Percentiles rank a stretch among this genome's conserved stretches.
These are phyloP conservation scores for Datura wrightii DNA, from an alignment of 257 asterid genomes.

Conservation along the genomic window DNA sequence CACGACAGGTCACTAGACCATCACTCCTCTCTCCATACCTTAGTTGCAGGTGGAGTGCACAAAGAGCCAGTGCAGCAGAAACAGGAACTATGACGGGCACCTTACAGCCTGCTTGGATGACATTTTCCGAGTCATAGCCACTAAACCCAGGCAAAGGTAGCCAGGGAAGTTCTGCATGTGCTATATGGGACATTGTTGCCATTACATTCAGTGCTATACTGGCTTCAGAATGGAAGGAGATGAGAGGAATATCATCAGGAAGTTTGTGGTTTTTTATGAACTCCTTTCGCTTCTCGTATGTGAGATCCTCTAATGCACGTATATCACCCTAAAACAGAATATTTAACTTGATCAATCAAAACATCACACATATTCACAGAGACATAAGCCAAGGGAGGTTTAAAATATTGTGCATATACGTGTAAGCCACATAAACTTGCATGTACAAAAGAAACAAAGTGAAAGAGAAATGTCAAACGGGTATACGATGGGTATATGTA, in stretches of 20 bases:
- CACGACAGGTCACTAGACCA: constrained; percentile 92
- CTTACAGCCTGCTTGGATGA: constrained; percentile 48
- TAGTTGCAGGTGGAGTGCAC: constrained; percentile 75
- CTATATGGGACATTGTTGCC: constrained; percentile 80
- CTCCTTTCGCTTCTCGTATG: constrained; percentile 79
- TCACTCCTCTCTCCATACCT: constrained; percentile 96
- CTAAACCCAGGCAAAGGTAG: constrained; percentile 52
- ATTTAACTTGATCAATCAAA: neutral
- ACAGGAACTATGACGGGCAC: constrained; percentile 85
- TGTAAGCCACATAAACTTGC: neutral
- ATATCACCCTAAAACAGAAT: constrained; percentile 74
- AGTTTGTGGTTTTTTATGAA: constrained; percentile 70
- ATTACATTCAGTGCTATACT: constrained; percentile 66
- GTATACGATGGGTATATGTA: neutral
- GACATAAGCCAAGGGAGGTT: neutral
- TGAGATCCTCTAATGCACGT: constrained; percentile 81
- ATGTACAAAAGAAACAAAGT: neutral
- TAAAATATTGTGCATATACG: neutral
- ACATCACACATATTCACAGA: neutral
- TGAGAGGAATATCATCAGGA: constrained; percentile 73
- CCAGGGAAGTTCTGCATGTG: constrained; percentile 89
- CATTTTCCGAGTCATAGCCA: constrained; percentile 46
- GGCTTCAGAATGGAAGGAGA: constrained; percentile 88
- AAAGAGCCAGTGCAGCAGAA: constrained; percentile 75
- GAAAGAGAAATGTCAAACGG: neutral